phyloP scores from a whole-genome alignment of 176 grass and related monocot species.

The Aegilops bicornis region DNA sequence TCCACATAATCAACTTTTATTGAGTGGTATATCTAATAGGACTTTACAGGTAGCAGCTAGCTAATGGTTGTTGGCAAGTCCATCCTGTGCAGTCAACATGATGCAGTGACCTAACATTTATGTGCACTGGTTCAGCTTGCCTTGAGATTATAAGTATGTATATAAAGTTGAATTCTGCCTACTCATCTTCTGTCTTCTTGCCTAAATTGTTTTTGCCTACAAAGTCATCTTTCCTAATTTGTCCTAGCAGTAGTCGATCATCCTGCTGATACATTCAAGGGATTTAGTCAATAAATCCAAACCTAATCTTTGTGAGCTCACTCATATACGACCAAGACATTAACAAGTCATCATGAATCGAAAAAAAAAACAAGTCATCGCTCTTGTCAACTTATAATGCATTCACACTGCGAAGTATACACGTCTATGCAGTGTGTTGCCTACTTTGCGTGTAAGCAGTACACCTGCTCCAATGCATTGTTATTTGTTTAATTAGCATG shows the following conservation, averaged over 20 bases:
- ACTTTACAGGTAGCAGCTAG: slow-evolving; percentile 1
- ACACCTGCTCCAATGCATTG: neutral
- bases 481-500: slow-evolving; percentile 2
- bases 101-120: neutral
- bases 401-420: neutral
- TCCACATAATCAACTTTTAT: neutral
- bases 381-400: neutral
- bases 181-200: neutral
- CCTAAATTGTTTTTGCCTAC: neutral
- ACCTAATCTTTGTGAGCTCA: slow-evolving; percentile 4
- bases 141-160: neutral
- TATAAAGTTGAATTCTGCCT: neutral
- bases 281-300: neutral
- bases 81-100: neutral
- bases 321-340: neutral
- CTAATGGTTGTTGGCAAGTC: slow-evolving; percentile 31
- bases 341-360: neutral
- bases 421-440: neutral
- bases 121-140: neutral
- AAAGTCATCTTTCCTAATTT: slow-evolving; percentile 1
- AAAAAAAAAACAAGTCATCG: neutral
- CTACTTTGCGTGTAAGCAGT: neutral
- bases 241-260: neutral
- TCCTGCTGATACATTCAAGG: neutral
- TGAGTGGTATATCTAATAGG: neutral